Percentiles rank a stretch among this genome's conserved stretches.
phyloP scores from a whole-genome alignment of 2,329 filamentous ascomycete genomes.

The Aspergillus jensenii region DNA sequence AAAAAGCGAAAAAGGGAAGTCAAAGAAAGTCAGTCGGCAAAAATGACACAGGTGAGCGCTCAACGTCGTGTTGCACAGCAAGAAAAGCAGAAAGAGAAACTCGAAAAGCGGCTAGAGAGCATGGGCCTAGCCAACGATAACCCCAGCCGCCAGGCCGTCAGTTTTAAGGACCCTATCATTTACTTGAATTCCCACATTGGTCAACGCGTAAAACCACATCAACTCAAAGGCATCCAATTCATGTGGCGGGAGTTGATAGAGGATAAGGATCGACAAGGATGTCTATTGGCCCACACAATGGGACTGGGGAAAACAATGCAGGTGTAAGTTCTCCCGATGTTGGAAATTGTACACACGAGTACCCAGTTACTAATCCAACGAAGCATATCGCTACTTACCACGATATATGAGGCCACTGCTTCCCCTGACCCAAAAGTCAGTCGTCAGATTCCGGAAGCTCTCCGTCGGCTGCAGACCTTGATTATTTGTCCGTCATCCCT shows the following conservation, averaged over 20 bases:
- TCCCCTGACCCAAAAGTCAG: constrained; percentile 59
- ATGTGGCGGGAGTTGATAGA: constrained; percentile 82
- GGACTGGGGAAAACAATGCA: constrained; percentile 93
- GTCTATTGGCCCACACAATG: constrained; percentile 85
- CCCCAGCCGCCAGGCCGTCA: constrained; percentile 50
- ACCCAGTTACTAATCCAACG: not conserved
- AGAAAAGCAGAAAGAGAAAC: constrained; percentile 47
- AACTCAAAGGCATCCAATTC: constrained; percentile 78
- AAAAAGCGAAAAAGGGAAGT: constrained; percentile 50
- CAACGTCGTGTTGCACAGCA: constrained; percentile 55
- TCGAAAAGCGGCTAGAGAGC: constrained; percentile 32
- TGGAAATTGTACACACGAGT: not conserved
- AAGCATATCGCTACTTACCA: constrained; percentile 73
- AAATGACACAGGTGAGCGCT: constrained; percentile 58
- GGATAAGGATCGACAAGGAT: constrained; percentile 66
- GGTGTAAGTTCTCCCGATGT: constrained; percentile 48
- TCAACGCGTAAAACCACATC: constrained; percentile 70
- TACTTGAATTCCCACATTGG: constrained; percentile 65
- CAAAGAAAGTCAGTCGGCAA: constrained; percentile 51
- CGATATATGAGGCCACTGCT: constrained; percentile 65
- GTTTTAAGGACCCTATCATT: constrained; percentile 44
- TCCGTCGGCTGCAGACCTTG: constrained; percentile 65
- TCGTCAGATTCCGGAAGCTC: constrained; percentile 65
- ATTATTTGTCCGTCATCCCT: constrained; percentile 74
- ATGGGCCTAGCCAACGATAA: constrained; percentile 35